Evolutionary conservation across 129 eudicot genomes (phyloP).

Genomic region (Saposhnikovia divaricata): DNA sequence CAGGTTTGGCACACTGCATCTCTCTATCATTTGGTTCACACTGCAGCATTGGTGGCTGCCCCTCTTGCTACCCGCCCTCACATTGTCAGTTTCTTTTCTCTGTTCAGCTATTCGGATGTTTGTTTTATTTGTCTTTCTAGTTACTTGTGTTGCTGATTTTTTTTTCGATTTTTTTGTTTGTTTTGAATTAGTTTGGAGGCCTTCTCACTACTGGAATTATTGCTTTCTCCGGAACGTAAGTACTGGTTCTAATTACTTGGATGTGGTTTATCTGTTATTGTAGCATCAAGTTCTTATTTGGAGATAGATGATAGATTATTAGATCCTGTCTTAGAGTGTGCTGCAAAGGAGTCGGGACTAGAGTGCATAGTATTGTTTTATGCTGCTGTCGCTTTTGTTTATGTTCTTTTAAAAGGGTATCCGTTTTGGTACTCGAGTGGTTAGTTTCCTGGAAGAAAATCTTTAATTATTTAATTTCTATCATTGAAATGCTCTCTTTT

Average conservation of each 20-base stretch:
- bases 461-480: not conserved
- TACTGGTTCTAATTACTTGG: slow-evolving; percentile 11
- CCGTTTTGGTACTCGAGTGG: not conserved
- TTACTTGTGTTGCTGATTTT: not conserved
- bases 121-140: not conserved
- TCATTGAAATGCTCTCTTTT: not conserved
- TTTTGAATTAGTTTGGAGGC: slow-evolving; percentile 70
- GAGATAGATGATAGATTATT: not conserved
- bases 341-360: not conserved
- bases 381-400: not conserved
- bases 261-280: not conserved
- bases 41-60: slow-evolving; percentile 89
- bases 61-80: slow-evolving; percentile 68
- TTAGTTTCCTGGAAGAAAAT: not conserved
- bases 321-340: not conserved
- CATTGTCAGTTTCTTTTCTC: no score
- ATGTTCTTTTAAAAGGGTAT: not conserved
- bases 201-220: slow-evolving; percentile 72
- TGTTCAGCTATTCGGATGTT: not conserved
- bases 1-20: slow-evolving; percentile 94
- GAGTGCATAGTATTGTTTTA: not conserved
- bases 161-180: slow-evolving; percentile 13
- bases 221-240: slow-evolving; percentile 93
- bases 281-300: not conserved
- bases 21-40: slow-evolving; percentile 84